Evolutionary conservation across 176 grass and related monocot species (phyloP), one percentile per base, ranked within the genome.

Genomic region (Phoenix roebelenii): DNA sequence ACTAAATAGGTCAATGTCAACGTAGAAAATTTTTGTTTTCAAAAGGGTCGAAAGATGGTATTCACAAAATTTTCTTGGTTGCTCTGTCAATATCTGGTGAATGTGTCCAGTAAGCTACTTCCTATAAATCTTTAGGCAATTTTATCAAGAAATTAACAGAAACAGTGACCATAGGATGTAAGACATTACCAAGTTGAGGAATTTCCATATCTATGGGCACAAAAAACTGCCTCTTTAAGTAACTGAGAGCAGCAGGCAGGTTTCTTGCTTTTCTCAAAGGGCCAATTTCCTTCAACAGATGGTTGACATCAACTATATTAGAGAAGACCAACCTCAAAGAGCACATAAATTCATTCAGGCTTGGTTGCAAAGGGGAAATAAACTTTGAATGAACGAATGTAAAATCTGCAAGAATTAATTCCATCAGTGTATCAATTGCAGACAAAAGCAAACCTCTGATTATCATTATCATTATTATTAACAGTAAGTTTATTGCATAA

Each of bases 351-450:
- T 91, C 92, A 66, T 71, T 59, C 52, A 85, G 30, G 44, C 29
- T 90, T 23, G 76, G 65, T 3, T 87, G 83, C 57, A 97, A 71
- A 75, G 92, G 83, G 2, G 57, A 80, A 77, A 97, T 50, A 65
- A 96, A 96, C 67, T 96, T 90, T 28, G 83, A 65, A 65, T 96
- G 92, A 52, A 96, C 82, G 61, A 85, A 90, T 69, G 92, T 88
- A 55, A 96, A 67, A 63, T 90, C 92, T 96, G 92, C 59, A 82
- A 62, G 10, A 51, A 3, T 9, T 44, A 44, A 16, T 16, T 23
- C 26, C n/a, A 60, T 61, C 23, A 12, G 18, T 61, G 48, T 18
- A 23, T 70, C 23, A 3, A 16, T 20, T 18, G 44, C 14, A 71
- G 48, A 19, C n/a, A 60, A 78, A 26, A 48, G n/a, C 26, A 66